A percentile compares a stretch with the other conserved stretches of the same genome.
These are phyloP conservation scores for Boletus huronensis DNA, from an alignment of 768 basidiomycete species.

Conservation along the genomic window DNA sequence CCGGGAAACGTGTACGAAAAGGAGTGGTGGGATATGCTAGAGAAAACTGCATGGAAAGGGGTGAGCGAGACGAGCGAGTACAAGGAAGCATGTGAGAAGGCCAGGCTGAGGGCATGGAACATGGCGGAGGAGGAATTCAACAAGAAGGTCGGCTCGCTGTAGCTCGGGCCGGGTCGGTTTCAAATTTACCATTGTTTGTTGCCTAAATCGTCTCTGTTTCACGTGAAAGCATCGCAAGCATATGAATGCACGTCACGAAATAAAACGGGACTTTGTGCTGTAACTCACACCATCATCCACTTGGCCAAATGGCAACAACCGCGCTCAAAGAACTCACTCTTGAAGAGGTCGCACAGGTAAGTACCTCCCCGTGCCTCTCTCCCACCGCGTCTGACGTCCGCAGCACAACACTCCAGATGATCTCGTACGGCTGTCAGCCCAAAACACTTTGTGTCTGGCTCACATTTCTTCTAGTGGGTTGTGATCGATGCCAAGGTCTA, in stretches of 20 bases:
- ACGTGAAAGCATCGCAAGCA: constrained; percentile 5
- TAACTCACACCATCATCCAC: not conserved
- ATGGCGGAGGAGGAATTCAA: not conserved
- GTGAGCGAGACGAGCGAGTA: constrained; percentile 15
- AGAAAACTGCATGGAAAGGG: constrained; percentile 41
- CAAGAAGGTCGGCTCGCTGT: not conserved
- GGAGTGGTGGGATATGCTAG: constrained; percentile 46
- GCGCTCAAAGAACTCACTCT: constrained; percentile 45
- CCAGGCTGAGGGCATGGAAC: not conserved
- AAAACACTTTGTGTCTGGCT: not conserved
- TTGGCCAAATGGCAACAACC: constrained; percentile 25
- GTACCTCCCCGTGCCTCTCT: constrained; percentile 4
- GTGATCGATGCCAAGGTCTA: constrained; percentile 83
- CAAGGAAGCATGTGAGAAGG: not conserved
- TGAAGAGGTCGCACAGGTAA: constrained; percentile 58
- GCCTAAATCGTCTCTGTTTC: too few relatives aligned
- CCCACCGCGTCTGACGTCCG: not conserved
- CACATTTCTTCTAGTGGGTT: constrained; percentile 55
- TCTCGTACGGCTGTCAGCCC: constrained; percentile 44
- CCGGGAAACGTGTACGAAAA: constrained; percentile 45
- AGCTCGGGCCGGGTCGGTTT: not conserved
- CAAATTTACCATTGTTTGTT: too few relatives aligned
- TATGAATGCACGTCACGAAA: not conserved
- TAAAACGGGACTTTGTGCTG: constrained; percentile 5
- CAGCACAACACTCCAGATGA: constrained; percentile 79